Evolutionary conservation across 2,329 filamentous ascomycete species (phyloP).

Genomic region (Aureobasidium lini): DNA sequence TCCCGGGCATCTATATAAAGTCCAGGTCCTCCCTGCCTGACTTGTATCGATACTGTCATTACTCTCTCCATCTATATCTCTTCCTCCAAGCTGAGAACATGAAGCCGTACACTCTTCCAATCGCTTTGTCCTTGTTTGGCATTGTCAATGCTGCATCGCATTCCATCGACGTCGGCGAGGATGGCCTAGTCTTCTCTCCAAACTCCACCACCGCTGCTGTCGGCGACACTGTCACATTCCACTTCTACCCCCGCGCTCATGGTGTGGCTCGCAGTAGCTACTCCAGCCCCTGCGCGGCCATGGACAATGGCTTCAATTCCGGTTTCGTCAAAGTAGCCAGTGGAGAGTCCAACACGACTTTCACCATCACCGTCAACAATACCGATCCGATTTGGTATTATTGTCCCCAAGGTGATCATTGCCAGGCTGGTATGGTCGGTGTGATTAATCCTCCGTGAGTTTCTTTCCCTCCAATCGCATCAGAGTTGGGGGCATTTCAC

Average conservation of each 20-base stretch:
- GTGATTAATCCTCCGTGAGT: constrained; percentile 15
- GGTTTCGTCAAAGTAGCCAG: constrained; percentile 9
- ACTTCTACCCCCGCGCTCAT: constrained; percentile 13
- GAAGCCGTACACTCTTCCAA: not conserved
- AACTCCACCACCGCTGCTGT: constrained; percentile 10
- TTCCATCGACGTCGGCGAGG: constrained; percentile 10
- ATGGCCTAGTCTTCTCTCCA: constrained; percentile 10
- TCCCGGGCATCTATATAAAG: not conserved
- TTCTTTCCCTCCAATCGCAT: not conserved
- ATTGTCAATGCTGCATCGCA: not conserved
- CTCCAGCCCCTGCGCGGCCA: constrained; percentile 5
- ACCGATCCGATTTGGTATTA: constrained; percentile 14
- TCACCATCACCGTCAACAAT: constrained; percentile 10
- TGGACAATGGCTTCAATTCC: constrained; percentile 12
- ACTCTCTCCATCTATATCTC: no score
- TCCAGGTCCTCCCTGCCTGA: no score
- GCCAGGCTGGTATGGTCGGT: constrained; percentile 16
- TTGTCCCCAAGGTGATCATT: constrained; percentile 12
- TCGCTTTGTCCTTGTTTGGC: not conserved
- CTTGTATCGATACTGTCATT: not conserved
- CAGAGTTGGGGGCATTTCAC: not conserved
- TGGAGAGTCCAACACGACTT: not conserved
- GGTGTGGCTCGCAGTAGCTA: constrained; percentile 14
- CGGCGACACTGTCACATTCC: constrained; percentile 9
- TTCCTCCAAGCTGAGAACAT: not conserved